Percentiles rank a stretch among this genome's conserved stretches.
These are phyloP conservation scores for Eucalyptus regnans DNA, from an alignment of 345 rosid genomes.

Conservation along the genomic window DNA sequence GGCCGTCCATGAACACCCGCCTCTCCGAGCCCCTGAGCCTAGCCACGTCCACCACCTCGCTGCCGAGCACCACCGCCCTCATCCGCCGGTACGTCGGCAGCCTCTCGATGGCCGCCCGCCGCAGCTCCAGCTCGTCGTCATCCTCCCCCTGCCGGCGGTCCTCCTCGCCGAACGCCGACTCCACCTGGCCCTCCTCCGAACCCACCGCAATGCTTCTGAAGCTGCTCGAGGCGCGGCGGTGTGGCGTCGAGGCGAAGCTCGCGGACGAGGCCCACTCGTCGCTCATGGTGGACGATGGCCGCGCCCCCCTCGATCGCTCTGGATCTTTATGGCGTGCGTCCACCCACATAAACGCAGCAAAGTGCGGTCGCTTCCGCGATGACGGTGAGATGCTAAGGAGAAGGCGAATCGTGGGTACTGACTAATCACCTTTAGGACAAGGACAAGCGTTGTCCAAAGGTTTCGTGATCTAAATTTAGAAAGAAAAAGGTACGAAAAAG, in stretches of 20 bases:
- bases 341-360: background rate
- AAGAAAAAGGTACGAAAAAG: background rate
- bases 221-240: background rate
- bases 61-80: background rate
- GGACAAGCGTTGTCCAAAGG: background rate
- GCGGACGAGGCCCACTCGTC: background rate
- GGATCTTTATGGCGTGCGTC: background rate
- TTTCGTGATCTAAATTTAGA: background rate
- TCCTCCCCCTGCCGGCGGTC: background rate
- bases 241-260: background rate
- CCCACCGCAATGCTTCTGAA: background rate
- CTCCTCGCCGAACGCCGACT: background rate
- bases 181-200: background rate
- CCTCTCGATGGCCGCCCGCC: conserved; percentile 6
- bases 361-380: background rate
- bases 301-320: background rate
- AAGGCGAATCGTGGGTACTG: background rate
- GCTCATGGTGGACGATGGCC: background rate
- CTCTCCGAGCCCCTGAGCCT: conserved; percentile 4
- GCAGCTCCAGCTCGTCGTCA: conserved; percentile 1
- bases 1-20: conserved; percentile 10
- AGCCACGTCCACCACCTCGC: conserved; percentile 1
- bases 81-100: conserved; percentile 1
- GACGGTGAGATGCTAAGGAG: background rate
- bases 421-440: background rate